A percentile compares a stretch with the other conserved stretches of the same genome.
Conservation (phyloP, 441 rosid genomes). For the Erysimum cheiri region DNA sequence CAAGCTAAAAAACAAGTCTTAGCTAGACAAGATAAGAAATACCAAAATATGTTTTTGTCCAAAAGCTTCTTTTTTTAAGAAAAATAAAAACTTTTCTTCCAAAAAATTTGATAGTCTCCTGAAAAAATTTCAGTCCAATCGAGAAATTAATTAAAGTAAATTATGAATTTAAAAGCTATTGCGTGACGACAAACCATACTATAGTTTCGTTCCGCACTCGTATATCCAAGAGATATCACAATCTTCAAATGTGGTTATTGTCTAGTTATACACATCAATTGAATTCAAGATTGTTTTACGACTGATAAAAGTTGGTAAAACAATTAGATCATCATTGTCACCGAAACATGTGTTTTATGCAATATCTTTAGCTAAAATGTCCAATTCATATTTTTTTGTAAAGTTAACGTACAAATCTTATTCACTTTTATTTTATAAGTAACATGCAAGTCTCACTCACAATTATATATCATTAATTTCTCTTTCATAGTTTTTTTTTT, state of each 20-base stretch:
- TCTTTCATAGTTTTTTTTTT: neutral
- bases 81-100: too few species aligned
- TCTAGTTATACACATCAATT: neutral
- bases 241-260: neutral
- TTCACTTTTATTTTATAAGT: neutral
- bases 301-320: neutral
- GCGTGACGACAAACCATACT: too few species aligned
- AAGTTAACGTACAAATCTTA: slow-evolving; percentile 10
- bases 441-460: slow-evolving; percentile 10
- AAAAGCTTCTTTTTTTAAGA: too few species aligned
- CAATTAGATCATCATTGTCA: neutral
- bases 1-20: too few species aligned
- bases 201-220: neutral
- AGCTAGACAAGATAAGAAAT: neutral
- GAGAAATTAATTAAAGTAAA: neutral
- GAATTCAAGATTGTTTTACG: neutral
- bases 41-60: too few species aligned
- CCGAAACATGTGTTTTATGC: slow-evolving; percentile 9
- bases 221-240: neutral
- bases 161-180: too few species aligned
- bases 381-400: slow-evolving; percentile 11
- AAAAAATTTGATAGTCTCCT: too few species aligned
- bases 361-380: neutral
- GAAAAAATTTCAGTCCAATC: neutral
- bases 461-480: neutral